phyloP scores from a whole-genome alignment of 1,139 yeast genomes.

The Suhomyces wounanorum region DNA sequence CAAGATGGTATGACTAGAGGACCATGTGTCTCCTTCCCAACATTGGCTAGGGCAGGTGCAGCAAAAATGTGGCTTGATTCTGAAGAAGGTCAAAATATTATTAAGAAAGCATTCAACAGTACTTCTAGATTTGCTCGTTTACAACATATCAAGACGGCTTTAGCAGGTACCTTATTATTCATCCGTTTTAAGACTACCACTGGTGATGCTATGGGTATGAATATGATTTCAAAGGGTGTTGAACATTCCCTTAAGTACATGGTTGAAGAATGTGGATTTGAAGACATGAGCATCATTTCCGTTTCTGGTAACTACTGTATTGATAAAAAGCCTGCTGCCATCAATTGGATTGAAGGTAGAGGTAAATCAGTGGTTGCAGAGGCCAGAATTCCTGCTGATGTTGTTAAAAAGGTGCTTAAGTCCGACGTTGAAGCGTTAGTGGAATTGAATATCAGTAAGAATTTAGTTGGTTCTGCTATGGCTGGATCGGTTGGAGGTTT shows the following conservation, averaged over 20 bases:
- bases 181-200: conserved; percentile 95
- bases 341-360: conserved; percentile 99
- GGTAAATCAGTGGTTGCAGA: conserved; percentile 99
- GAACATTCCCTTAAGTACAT: conserved; percentile 81
- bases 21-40: conserved; percentile 90
- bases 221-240: conserved; percentile 98
- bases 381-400: conserved; percentile 81
- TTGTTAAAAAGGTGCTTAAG: conserved; percentile 79
- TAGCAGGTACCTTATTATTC: conserved; percentile 90
- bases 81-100: conserved; percentile 80
- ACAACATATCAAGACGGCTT: conserved; percentile 85
- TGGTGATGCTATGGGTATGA: conserved; percentile 99
- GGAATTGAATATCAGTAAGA: conserved; percentile 84
- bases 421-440: conserved; percentile 92
- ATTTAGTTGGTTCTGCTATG: conserved; percentile 95
- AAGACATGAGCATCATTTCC: conserved; percentile 89
- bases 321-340: conserved; percentile 96
- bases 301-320: conserved; percentile 97
- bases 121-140: conserved; percentile 97
- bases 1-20: conserved; percentile 99
- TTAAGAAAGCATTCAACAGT: conserved; percentile 91
- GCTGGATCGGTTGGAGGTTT: conserved; percentile 98
- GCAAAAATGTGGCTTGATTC: conserved; percentile 96
- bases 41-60: conserved; percentile 85
- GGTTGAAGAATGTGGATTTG: conserved; percentile 89